Base-by-base conservation (phyloP, 2,329 filamentous ascomycete species). In the Volutella citrinella region DNA sequence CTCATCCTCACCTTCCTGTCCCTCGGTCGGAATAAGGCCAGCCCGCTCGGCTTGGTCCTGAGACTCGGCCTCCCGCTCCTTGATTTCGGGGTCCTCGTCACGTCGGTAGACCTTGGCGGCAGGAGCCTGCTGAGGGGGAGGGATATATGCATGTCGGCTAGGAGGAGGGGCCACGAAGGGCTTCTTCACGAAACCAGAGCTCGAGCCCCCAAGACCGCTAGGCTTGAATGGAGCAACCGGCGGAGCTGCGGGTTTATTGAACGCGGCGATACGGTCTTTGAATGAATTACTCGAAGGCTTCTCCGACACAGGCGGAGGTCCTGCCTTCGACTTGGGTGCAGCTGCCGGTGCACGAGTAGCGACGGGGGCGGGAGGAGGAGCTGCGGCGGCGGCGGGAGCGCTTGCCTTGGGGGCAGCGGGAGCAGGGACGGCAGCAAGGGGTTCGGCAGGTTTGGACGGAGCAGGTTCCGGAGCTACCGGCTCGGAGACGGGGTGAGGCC, bases 131-230 rank as follows among this genome's bases (percentile, higher is more conserved):
- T 82, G 78, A 19, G 76, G 72, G 5, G 86, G 82, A 16, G 93
- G 87, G 9, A 98, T 76, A 54, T 87, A 98, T 16, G 91, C 85
- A 66, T 96, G 84, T 48, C 88, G 84, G 61, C 89, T 95, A 1
- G 93, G 93, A 13, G 93, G 93, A 32, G 93, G 89, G 5, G 93
- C 87, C 36, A 98, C 90, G 54, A 96, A 98, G 1, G 91, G 89
- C 64, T 97, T 97, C 73, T 91, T 96, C 63, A 98, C 82, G 56
- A 97, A 97, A 33, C 74, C 74, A 43, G 74, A 73, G 29, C 75
- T 69, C 38, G 77, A 43, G 13, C 54, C 68, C 37, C 72, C 64
- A 17, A 83, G 65, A 3, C 79, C 79, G 40, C 75, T 73, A 14
- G 89, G 87, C 58, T 95, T 95, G 66, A 94, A 91, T 2, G 93